Percentiles rank a stretch among this genome's conserved stretches.
These are phyloP conservation scores for Asclepias syriaca DNA, from an alignment of 257 asterid genomes.

Conservation along the genomic window DNA sequence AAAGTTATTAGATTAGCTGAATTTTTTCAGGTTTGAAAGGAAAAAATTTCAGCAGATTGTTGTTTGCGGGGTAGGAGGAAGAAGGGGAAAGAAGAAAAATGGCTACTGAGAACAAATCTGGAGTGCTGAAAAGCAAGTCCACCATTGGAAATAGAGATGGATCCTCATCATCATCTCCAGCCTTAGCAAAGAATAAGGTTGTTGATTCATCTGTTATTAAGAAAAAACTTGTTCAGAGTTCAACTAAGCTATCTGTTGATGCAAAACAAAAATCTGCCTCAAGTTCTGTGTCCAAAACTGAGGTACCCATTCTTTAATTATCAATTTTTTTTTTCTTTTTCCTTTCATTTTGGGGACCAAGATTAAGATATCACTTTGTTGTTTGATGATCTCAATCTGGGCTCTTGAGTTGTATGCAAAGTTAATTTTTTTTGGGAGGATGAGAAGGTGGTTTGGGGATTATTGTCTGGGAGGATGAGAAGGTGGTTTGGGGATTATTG, in stretches of 20 bases:
- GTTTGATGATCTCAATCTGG: conserved; percentile 16
- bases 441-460: not conserved
- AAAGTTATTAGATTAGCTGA: conserved; percentile 5
- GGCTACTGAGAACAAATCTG: conserved; percentile 50
- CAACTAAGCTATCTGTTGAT: conserved; percentile 39
- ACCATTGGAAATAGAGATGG: conserved; percentile 29
- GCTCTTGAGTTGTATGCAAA: not conserved
- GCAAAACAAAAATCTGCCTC: conserved; percentile 27
- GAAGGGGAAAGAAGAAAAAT: conserved; percentile 13
- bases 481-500: not conserved
- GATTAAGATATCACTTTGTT: conserved; percentile 13
- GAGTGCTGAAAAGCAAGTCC: conserved; percentile 36
- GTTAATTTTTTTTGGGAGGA: not conserved
- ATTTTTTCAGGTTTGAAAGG: conserved; percentile 7
- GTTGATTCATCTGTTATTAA: conserved; percentile 42
- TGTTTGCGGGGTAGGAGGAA: not conserved
- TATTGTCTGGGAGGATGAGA: not conserved
- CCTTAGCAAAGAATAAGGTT: conserved; percentile 32
- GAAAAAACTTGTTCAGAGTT: conserved; percentile 44
- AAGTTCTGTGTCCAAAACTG: conserved; percentile 33
- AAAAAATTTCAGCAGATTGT: not conserved
- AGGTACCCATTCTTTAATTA: conserved; percentile 25
- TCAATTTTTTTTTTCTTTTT: not conserved
- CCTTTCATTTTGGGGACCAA: not conserved
- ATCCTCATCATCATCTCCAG: conserved; percentile 34